phyloP scores from a whole-genome alignment of 2,329 filamentous ascomycete genomes.

The Eutypa lata region DNA sequence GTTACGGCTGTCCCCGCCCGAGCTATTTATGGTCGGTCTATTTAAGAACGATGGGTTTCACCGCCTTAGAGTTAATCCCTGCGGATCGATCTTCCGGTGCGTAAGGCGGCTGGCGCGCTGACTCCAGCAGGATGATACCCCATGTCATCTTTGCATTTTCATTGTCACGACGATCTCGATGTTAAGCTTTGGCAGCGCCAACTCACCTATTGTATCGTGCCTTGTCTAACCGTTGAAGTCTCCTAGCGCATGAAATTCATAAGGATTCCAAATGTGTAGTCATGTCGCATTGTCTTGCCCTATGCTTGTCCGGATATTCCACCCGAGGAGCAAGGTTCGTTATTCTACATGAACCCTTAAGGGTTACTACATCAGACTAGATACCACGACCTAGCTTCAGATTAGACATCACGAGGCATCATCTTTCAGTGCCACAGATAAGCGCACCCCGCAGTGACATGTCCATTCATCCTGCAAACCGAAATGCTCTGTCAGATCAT shows the following conservation, averaged over 20 bases:
- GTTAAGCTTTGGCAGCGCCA: background rate
- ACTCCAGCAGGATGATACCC: background rate
- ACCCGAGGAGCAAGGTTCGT: too few species aligned
- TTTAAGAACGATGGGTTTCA: background rate
- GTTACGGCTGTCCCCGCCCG: background rate
- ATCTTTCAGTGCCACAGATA: background rate
- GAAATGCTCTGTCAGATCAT: constrained; percentile 18
- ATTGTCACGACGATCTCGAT: background rate
- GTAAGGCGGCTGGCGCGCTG: background rate
- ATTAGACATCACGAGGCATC: background rate
- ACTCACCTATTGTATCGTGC: too few species aligned
- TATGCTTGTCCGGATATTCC: background rate
- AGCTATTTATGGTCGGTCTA: background rate
- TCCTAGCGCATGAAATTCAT: background rate
- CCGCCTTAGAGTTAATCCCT: background rate
- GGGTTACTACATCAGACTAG: background rate
- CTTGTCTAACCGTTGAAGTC: too few species aligned
- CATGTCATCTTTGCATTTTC: background rate
- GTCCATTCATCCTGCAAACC: constrained; percentile 11
- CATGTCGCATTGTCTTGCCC: background rate
- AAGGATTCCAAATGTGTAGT: background rate
- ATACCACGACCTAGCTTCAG: background rate
- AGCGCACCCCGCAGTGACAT: background rate
- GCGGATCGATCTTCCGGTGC: background rate
- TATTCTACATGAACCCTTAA: background rate